Conservation (phyloP, 257 asterid genomes). For the Solanum appendiculatum region DNA sequence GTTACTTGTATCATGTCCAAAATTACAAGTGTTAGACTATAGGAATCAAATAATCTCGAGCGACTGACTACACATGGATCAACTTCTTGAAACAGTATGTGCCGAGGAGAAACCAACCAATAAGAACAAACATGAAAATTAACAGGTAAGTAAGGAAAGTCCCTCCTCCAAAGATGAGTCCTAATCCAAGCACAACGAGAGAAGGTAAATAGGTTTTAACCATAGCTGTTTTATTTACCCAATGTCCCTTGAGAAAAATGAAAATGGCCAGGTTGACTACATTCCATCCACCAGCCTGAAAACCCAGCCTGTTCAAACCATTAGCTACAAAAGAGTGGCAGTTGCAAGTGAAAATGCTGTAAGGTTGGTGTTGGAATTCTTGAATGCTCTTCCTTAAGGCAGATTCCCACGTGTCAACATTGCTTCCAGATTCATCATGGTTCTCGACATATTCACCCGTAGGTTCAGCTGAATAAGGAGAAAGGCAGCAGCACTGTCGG, state of each 20-base stretch:
- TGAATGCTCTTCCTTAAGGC: constrained; percentile 64
- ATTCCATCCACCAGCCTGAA: constrained; percentile 73
- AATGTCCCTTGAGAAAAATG: constrained; percentile 55
- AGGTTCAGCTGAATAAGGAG: constrained; percentile 22
- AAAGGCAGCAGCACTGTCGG: constrained; percentile 55
- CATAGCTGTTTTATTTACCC: constrained; percentile 52
- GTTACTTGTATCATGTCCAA: neutral
- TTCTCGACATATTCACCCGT: constrained; percentile 21
- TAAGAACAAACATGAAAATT: constrained; percentile 42
- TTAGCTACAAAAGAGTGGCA: constrained; percentile 96
- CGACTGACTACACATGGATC: constrained; percentile 41
- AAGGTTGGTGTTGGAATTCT: constrained; percentile 83
- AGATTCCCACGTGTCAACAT: constrained; percentile 56
- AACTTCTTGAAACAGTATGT: constrained; percentile 59
- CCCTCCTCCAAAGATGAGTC: constrained; percentile 59
- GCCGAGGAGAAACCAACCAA: constrained; percentile 81
- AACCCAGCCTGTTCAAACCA: constrained; percentile 72
- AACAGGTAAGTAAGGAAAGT: constrained; percentile 42
- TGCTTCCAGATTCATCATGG: constrained; percentile 20
- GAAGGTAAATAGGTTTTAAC: constrained; percentile 55
- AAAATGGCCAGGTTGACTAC: constrained; percentile 76
- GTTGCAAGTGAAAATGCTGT: constrained; percentile 87
- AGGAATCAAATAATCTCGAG: neutral
- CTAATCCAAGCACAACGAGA: constrained; percentile 39
- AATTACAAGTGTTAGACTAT: neutral